Evolutionary conservation across 805 yeast genomes (phyloP).

Genomic region (Suhomyces sp.): DNA sequence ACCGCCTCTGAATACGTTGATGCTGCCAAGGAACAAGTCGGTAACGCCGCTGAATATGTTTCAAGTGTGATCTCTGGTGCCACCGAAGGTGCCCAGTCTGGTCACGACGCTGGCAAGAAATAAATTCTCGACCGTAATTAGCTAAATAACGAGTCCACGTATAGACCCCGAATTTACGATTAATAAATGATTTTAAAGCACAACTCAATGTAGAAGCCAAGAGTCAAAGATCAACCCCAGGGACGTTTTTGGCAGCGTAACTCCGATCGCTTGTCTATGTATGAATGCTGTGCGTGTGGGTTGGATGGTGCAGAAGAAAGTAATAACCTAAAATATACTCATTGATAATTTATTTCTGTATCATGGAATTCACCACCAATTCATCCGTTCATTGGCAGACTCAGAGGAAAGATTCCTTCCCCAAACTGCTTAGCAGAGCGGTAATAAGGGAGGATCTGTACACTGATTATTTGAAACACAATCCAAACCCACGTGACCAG

Average conservation of each 20-base stretch:
- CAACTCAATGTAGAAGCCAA: too few species aligned
- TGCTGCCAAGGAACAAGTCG: constrained; percentile 53
- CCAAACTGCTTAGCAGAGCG: background rate
- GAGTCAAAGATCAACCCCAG: too few species aligned
- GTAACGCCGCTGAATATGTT: constrained; percentile 56
- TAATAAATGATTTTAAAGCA: background rate
- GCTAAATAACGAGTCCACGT: background rate
- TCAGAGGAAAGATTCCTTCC: background rate
- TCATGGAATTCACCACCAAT: background rate
- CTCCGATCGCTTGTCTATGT: too few species aligned
- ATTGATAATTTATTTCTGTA: too few species aligned
- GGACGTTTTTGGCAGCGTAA: too few species aligned
- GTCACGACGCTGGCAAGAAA: constrained; percentile 25
- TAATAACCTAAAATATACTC: too few species aligned
- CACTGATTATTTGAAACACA: background rate
- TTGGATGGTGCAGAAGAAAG: too few species aligned
- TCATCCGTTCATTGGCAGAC: background rate
- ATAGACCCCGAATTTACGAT: background rate
- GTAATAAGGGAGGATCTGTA: background rate
- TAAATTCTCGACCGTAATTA: constrained; percentile 3
- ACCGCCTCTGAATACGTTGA: constrained; percentile 48
- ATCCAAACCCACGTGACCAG: background rate
- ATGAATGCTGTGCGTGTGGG: background rate
- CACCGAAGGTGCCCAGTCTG: constrained; percentile 48
- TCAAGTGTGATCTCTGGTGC: constrained; percentile 56